Conservation (phyloP, 1,284 basidiomycete species). For the Omphalotus olearius region DNA sequence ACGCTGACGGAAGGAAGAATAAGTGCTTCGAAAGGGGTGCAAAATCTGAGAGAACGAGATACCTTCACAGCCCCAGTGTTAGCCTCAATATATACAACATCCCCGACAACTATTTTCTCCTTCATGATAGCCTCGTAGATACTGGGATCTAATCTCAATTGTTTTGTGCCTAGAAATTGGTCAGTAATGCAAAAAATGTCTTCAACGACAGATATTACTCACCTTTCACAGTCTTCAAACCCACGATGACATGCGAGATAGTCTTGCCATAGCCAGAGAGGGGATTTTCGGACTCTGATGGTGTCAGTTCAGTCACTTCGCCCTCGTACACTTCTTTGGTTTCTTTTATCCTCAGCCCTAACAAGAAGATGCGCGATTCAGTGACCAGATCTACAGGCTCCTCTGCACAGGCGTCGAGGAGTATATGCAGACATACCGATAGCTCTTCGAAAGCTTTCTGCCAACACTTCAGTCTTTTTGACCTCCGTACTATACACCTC, state of each 20-base stretch:
- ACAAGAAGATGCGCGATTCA: conserved; percentile 8
- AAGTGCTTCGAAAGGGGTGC: conserved; percentile 3
- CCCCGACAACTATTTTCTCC: conserved; percentile 95
- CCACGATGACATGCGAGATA: conserved; percentile 94
- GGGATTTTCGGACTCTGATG: conserved; percentile 93
- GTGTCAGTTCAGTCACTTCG: conserved; percentile 96
- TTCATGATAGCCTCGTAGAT: conserved; percentile 98
- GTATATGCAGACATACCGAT: conserved; percentile 66
- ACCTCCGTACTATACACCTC: conserved; percentile 98
- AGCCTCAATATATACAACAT: conserved; percentile 95
- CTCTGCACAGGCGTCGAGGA: neutral
- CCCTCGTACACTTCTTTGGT: conserved; percentile 99
- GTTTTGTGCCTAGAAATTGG: conserved; percentile 75
- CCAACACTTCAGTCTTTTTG: conserved; percentile 99
- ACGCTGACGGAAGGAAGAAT: conserved; percentile 44
- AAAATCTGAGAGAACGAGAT: neutral
- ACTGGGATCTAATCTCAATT: conserved; percentile 89
- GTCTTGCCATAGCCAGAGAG: conserved; percentile 98
- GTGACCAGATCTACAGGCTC: neutral
- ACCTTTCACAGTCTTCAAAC: conserved; percentile 89
- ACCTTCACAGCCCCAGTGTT: conserved; percentile 97
- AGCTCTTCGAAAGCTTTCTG: conserved; percentile 91
- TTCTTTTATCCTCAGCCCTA: conserved; percentile 94
- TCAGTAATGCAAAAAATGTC: no score
- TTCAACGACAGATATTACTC: no score